Percentiles rank a stretch among this genome's conserved stretches.
These are phyloP conservation scores for Phalaenopsis equestris DNA, from an alignment of 106 monocot genomes.

Conservation along the genomic window DNA sequence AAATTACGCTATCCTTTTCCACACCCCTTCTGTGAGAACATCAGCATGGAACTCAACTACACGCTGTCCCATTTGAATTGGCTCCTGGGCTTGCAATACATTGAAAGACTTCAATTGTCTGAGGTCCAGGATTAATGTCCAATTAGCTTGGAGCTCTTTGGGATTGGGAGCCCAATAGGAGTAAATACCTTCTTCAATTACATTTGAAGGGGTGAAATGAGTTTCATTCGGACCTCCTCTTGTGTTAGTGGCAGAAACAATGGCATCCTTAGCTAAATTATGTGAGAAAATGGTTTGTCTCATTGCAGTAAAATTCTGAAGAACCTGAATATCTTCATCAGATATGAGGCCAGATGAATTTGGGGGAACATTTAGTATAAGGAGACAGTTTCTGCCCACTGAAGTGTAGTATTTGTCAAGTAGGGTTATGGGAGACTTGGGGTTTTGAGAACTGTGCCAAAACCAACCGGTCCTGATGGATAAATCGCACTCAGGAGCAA, in stretches of 20 bases:
- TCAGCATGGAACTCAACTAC: slow-evolving; percentile 75
- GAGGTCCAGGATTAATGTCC: slow-evolving; percentile 53
- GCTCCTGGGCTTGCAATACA: slow-evolving; percentile 77
- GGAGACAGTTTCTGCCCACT: slow-evolving; percentile 80
- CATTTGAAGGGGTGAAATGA: slow-evolving; percentile 34
- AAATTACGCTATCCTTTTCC: slow-evolving; percentile 33
- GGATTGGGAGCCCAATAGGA: slow-evolving; percentile 90
- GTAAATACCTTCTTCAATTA: slow-evolving; percentile 58
- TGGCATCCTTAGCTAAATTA: slow-evolving; percentile 62
- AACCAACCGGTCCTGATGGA: slow-evolving; percentile 96
- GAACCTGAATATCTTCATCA: slow-evolving; percentile 79
- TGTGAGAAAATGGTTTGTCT: slow-evolving; percentile 53
- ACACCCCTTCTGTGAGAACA: slow-evolving; percentile 33
- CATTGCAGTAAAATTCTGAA: slow-evolving; percentile 59
- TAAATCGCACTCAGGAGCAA: slow-evolving; percentile 91
- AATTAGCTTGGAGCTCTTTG: slow-evolving; percentile 27
- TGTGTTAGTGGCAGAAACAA: slow-evolving; percentile 50
- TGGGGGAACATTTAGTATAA: slow-evolving; percentile 85
- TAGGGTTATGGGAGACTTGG: slow-evolving; percentile 56
- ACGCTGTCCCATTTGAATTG: slow-evolving; percentile 96
- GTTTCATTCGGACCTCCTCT: slow-evolving; percentile 33
- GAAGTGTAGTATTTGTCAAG: slow-evolving; percentile 90
- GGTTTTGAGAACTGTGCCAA: slow-evolving; percentile 74
- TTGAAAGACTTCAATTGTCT: slow-evolving; percentile 41
- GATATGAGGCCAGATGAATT: slow-evolving; percentile 92